Conservation (phyloP, 345 rosid species). For the Gossypioides kirkii region DNA sequence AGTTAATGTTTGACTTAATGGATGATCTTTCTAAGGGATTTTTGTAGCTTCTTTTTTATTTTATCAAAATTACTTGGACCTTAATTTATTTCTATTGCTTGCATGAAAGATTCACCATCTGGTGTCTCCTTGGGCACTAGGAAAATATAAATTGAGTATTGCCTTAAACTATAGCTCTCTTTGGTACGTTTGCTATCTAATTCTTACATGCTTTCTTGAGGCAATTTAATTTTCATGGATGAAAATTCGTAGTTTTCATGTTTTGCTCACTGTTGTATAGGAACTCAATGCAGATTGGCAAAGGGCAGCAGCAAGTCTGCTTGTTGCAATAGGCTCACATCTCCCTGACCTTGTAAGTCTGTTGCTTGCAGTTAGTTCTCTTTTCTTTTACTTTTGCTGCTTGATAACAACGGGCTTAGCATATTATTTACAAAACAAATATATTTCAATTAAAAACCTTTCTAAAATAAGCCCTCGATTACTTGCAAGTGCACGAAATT, state of each 20-base stretch:
- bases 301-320: conserved; percentile 78
- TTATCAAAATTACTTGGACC: neutral
- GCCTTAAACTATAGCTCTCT: neutral
- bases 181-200: neutral
- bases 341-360: conserved; percentile 91
- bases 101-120: neutral
- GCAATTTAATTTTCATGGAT: conserved; percentile 1
- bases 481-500: too few species aligned
- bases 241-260: neutral
- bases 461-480: too few species aligned
- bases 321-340: conserved; percentile 85
- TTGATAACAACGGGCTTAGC: too few species aligned
- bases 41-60: neutral
- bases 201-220: neutral
- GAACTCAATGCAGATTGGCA: conserved; percentile 93
- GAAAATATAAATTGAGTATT: neutral
- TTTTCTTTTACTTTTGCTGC: neutral
- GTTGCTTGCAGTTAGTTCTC: neutral
- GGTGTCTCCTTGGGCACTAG: neutral
- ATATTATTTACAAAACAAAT: too few species aligned
- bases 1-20: neutral
- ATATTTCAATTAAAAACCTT: too few species aligned
- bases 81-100: neutral
- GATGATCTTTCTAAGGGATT: neutral
- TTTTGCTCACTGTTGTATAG: conserved; percentile 32